Conservation (phyloP, 2,329 filamentous ascomycete genomes). For the Fusarium sp. region DNA sequence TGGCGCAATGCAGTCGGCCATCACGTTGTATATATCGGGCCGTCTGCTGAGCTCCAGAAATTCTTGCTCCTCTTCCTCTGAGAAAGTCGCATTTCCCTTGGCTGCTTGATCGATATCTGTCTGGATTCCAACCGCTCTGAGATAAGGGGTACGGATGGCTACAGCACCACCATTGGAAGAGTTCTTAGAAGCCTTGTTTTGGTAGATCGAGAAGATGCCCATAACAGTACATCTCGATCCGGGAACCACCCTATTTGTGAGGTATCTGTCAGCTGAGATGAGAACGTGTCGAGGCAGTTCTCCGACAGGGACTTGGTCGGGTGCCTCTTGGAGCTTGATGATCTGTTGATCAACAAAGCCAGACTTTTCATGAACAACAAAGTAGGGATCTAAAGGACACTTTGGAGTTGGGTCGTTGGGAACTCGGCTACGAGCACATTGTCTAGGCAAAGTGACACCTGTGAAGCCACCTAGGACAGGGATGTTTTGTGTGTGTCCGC, state of each 20-base stretch:
- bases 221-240: constrained; percentile 95
- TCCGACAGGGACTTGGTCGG: constrained; percentile 96
- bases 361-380: constrained; percentile 92
- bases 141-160: constrained; percentile 93
- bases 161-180: constrained; percentile 80
- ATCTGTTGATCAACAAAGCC: constrained; percentile 98
- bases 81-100: constrained; percentile 85
- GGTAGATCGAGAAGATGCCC: constrained; percentile 98
- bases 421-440: constrained; percentile 72
- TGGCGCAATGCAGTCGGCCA: constrained; percentile 92
- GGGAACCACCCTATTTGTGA: constrained; percentile 95
- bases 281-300: constrained; percentile 95
- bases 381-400: constrained; percentile 95
- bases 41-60: constrained; percentile 90
- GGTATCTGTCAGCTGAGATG: constrained; percentile 94
- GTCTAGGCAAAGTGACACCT: constrained; percentile 83
- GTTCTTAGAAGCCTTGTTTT: constrained; percentile 87
- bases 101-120: constrained; percentile 90
- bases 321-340: constrained; percentile 96
- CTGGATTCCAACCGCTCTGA: constrained; percentile 91
- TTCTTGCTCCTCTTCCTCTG: constrained; percentile 96
- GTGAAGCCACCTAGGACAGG: constrained; percentile 86
- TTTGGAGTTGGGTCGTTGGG: constrained; percentile 75
- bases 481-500: constrained; percentile 76
- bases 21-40: constrained; percentile 90